Percentiles rank a stretch among this genome's conserved stretches.
phyloP scores from a whole-genome alignment of 495 filamentous ascomycete species.

The Aspergillus cavernicola region DNA sequence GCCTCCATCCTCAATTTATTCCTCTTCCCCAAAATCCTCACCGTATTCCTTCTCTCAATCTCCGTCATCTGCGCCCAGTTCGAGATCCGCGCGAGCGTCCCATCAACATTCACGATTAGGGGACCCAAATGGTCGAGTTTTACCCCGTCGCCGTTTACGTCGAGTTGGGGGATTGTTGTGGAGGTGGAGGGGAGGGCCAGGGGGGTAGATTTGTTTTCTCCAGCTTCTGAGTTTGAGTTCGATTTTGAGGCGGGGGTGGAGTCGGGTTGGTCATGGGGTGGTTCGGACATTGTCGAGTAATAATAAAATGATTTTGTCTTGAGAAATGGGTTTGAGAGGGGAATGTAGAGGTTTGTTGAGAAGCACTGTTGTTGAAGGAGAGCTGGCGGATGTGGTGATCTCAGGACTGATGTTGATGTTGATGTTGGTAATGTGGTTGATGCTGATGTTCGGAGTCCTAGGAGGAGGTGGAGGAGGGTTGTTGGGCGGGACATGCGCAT shows the following conservation, averaged over 20 bases:
- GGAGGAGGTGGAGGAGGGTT: slow-evolving; percentile 29
- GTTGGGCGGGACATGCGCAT: slow-evolving; percentile 28
- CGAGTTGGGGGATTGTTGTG: slow-evolving; percentile 27
- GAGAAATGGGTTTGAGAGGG: neutral
- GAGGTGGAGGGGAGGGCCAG: slow-evolving; percentile 27
- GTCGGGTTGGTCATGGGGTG: slow-evolving; percentile 9
- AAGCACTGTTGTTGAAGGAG: neutral
- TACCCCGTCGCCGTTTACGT: slow-evolving; percentile 47
- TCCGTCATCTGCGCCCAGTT: slow-evolving; percentile 68
- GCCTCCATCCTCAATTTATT: slow-evolving; percentile 58
- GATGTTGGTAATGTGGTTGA: slow-evolving; percentile 27
- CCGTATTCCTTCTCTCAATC: slow-evolving; percentile 56
- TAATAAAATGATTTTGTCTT: too few relatives aligned
- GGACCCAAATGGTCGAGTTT: slow-evolving; percentile 60
- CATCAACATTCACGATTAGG: slow-evolving; percentile 65
- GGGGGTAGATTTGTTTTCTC: slow-evolving; percentile 20
- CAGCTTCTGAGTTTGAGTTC: slow-evolving; percentile 17
- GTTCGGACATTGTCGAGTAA: slow-evolving; percentile 16
- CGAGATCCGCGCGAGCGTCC: slow-evolving; percentile 58
- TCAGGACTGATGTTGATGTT: slow-evolving; percentile 18
- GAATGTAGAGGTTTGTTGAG: slow-evolving; percentile 10
- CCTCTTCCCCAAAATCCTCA: slow-evolving; percentile 59
- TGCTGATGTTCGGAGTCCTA: slow-evolving; percentile 7
- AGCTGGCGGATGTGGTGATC: neutral
- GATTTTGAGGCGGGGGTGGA: neutral